These are phyloP conservation scores for Auriscalpium vulgare DNA, from an alignment of 768 basidiomycete species.

Conservation along the genomic window DNA sequence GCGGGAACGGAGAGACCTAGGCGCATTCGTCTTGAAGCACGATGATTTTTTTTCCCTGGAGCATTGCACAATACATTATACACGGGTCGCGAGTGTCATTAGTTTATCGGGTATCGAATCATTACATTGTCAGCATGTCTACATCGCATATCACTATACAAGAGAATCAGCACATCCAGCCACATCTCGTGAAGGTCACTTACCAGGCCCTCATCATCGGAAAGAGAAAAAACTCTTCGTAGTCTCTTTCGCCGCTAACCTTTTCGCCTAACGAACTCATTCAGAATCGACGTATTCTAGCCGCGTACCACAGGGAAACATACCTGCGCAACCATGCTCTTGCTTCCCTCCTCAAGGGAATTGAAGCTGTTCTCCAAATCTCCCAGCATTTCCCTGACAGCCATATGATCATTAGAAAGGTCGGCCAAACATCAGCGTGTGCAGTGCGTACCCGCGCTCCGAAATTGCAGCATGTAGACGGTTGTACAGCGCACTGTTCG, in stretches of 20 bases:
- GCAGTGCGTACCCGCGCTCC: slow-evolving; percentile 50
- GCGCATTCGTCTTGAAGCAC: neutral
- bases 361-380: slow-evolving; percentile 57
- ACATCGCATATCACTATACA: too few relatives aligned
- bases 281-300: neutral
- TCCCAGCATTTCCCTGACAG: slow-evolving; percentile 50
- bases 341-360: slow-evolving; percentile 58
- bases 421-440: neutral
- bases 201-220: slow-evolving; percentile 16
- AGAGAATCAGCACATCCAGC: too few relatives aligned
- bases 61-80: neutral
- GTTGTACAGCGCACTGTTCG: slow-evolving; percentile 22
- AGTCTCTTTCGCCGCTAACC: slow-evolving; percentile 52
- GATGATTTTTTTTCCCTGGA: neutral
- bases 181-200: too few relatives aligned
- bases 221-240: slow-evolving; percentile 63
- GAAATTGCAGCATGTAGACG: slow-evolving; percentile 38
- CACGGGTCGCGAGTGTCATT: neutral
- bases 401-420: too few relatives aligned
- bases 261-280: slow-evolving; percentile 37
- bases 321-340: slow-evolving; percentile 58
- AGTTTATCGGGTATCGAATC: neutral
- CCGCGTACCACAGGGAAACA: neutral
- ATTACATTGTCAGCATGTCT: neutral
- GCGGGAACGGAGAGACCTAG: slow-evolving; percentile 1